phyloP scores from a whole-genome alignment of 176 grass and related monocot genomes.

The Hordeum marinum region DNA sequence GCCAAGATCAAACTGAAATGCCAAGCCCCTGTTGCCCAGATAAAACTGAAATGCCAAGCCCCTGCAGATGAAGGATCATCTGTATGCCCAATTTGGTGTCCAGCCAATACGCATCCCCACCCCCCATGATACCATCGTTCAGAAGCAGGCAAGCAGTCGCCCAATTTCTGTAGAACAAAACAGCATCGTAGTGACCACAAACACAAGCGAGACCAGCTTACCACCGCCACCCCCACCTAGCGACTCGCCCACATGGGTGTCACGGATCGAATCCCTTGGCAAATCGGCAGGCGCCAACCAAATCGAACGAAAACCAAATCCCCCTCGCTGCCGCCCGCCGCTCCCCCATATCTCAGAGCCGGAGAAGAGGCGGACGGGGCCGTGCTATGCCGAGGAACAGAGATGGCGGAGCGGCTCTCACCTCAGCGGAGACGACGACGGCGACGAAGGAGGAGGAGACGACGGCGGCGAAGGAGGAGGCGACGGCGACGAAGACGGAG shows the following conservation, averaged over 20 bases:
- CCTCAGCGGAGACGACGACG: slow-evolving; percentile 16
- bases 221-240: not conserved
- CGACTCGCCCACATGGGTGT: not conserved
- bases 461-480: not conserved
- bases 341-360: not conserved
- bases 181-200: not conserved
- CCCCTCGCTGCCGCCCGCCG: not conserved
- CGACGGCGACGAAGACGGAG: not conserved
- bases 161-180: not conserved
- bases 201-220: not conserved
- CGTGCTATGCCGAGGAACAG: not conserved
- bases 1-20: not conserved
- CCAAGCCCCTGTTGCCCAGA: not conserved
- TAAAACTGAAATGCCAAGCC: not conserved
- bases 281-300: not conserved
- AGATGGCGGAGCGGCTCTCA: not conserved
- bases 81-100: not conserved
- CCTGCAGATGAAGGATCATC: not conserved
- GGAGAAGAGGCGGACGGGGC: not conserved
- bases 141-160: not conserved
- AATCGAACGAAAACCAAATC: not conserved
- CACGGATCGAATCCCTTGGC: not conserved
- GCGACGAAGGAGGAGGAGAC: not conserved
- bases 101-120: not conserved
- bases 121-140: not conserved